Percentiles rank a stretch among this genome's conserved stretches.
Conservation (phyloP, 164 flowering plant genomes). For the Dillenia turbinata region DNA sequence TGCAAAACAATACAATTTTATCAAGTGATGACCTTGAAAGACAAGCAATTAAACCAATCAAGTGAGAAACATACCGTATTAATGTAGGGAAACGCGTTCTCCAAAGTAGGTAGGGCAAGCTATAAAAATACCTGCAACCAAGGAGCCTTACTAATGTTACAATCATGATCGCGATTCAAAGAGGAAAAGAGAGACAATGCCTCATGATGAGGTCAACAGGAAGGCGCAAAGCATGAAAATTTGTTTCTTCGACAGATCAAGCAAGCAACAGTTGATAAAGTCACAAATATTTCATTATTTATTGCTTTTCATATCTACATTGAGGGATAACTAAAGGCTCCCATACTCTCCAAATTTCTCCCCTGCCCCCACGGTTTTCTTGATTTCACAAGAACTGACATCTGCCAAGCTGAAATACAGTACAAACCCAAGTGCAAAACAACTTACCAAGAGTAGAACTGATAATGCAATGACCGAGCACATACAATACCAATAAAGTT, state of each 20-base stretch:
- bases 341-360: neutral
- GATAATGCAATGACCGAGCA: slow-evolving; percentile 91
- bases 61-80: slow-evolving; percentile 39
- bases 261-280: neutral
- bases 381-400: neutral
- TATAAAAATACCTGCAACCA: slow-evolving; percentile 76
- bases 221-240: too few relatives aligned
- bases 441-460: slow-evolving; percentile 88
- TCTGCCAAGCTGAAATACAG: too few relatives aligned
- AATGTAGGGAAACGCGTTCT: slow-evolving; percentile 50
- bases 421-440: neutral
- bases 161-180: neutral
- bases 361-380: neutral
- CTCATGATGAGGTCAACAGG: neutral
- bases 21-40: neutral
- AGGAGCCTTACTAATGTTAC: neutral
- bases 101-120: slow-evolving; percentile 85
- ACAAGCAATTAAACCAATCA: neutral
- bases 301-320: neutral
- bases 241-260: too few relatives aligned
- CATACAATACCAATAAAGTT: slow-evolving; percentile 89
- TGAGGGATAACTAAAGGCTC: neutral
- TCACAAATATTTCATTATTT: neutral
- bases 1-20: slow-evolving; percentile 26
- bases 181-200: neutral